A percentile compares a stretch with the other conserved stretches of the same genome.
These are phyloP conservation scores for Arctium lappa DNA, from an alignment of 129 eudicot genomes.

Conservation along the genomic window DNA sequence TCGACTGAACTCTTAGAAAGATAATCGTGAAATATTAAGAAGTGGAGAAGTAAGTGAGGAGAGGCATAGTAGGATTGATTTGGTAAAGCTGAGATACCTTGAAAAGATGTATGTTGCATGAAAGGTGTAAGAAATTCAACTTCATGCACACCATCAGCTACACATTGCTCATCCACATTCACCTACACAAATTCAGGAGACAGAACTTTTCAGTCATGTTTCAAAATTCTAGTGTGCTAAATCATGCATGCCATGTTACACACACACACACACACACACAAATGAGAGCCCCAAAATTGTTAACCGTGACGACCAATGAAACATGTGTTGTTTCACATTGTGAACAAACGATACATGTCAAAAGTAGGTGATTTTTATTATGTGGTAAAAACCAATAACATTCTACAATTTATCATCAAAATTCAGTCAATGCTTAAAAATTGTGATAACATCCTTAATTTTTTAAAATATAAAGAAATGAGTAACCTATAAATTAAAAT, in stretches of 20 bases:
- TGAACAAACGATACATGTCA: neutral
- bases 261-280: neutral
- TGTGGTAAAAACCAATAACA: neutral
- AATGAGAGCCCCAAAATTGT: neutral
- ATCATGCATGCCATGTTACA: neutral
- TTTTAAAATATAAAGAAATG: too few species aligned
- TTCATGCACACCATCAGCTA: conserved; percentile 52
- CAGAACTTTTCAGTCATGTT: neutral
- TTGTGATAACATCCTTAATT: too few species aligned
- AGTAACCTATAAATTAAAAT: too few species aligned
- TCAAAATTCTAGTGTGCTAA: neutral
- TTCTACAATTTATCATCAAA: too few species aligned
- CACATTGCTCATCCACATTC: conserved; percentile 47
- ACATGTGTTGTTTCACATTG: neutral
- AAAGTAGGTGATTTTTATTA: too few species aligned
- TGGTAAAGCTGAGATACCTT: conserved; percentile 42
- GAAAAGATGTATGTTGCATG: conserved; percentile 50
- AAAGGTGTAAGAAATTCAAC: conserved; percentile 80
- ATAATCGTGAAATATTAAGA: conserved; percentile 12
- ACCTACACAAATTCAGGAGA: conserved; percentile 36
- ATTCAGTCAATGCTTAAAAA: too few species aligned
- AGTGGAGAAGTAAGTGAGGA: neutral
- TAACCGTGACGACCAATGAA: neutral
- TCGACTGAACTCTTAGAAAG: conserved; percentile 53
- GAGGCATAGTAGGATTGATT: neutral